These are phyloP conservation scores for Hemisphaericaspora subhashii DNA, from an alignment of 1,139 yeast species.

Conservation along the genomic window DNA sequence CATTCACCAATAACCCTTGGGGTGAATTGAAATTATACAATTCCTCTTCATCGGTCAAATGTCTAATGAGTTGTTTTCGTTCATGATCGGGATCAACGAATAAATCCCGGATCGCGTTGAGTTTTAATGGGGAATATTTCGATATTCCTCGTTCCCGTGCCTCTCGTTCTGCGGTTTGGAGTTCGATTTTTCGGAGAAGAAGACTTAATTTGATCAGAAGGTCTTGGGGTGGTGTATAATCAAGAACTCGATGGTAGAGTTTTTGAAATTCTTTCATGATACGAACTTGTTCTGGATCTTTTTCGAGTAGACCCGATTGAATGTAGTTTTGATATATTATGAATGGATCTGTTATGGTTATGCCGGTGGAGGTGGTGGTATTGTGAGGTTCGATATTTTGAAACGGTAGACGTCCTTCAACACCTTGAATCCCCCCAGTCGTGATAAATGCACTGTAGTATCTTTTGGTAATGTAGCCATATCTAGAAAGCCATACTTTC, in stretches of 20 bases:
- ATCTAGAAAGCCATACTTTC: background rate
- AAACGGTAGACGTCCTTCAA: conserved; percentile 38
- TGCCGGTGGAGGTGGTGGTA: conserved; percentile 11
- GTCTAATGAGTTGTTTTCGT: conserved; percentile 40
- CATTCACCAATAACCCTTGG: conserved; percentile 64
- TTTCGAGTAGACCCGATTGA: conserved; percentile 47
- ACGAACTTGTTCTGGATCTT: conserved; percentile 60
- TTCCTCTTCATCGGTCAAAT: conserved; percentile 66
- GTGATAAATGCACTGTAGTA: background rate
- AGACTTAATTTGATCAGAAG: conserved; percentile 47
- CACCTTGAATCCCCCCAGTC: conserved; percentile 23
- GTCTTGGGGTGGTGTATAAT: conserved; percentile 59
- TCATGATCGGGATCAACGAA: conserved; percentile 31
- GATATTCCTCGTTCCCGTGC: conserved; percentile 13
- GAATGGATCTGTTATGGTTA: conserved; percentile 66
- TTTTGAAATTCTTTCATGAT: conserved; percentile 67
- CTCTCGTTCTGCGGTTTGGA: conserved; percentile 27
- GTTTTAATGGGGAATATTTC: conserved; percentile 15
- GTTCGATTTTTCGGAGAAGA: conserved; percentile 49
- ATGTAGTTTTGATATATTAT: conserved; percentile 56
- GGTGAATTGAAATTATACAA: conserved; percentile 57
- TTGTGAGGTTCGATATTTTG: background rate
- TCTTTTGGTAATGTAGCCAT: background rate
- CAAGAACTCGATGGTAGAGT: conserved; percentile 56
- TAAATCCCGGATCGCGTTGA: conserved; percentile 21